Evolutionary conservation across 768 basidiomycete genomes (phyloP).

Genomic region (Favolaschia claudopus): DNA sequence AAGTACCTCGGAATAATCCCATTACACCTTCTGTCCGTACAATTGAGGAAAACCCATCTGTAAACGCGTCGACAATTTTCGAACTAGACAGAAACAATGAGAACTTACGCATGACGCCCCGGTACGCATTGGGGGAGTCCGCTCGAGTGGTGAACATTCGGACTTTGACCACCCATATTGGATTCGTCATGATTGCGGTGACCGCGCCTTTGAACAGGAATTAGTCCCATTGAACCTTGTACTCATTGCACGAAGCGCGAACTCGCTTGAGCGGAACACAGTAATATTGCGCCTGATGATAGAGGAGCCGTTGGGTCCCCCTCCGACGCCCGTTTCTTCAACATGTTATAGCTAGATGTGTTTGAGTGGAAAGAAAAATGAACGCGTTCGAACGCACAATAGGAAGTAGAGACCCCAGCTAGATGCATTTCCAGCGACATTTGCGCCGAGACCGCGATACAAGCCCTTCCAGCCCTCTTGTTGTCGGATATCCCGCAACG

Average conservation of each 20-base stretch:
- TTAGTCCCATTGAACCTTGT: slow-evolving; percentile 22
- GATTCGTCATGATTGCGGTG: slow-evolving; percentile 95
- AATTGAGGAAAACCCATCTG: slow-evolving; percentile 76
- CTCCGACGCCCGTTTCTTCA: slow-evolving; percentile 81
- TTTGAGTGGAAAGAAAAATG: slow-evolving; percentile 3
- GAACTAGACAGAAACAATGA: slow-evolving; percentile 13
- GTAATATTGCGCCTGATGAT: slow-evolving; percentile 79
- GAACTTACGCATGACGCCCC: slow-evolving; percentile 75
- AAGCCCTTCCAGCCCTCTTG: slow-evolving; percentile 84
- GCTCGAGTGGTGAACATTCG: slow-evolving; percentile 90
- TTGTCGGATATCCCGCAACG: slow-evolving; percentile 75
- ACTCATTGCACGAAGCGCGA: slow-evolving; percentile 51
- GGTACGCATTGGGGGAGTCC: slow-evolving; percentile 76
- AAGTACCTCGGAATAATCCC: slow-evolving; percentile 89
- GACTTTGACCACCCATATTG: slow-evolving; percentile 97
- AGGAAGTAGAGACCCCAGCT: slow-evolving; percentile 99
- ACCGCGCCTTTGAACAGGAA: slow-evolving; percentile 71
- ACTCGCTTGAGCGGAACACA: slow-evolving; percentile 97
- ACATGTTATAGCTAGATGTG: slow-evolving; percentile 82
- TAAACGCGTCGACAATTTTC: neutral
- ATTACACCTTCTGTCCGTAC: slow-evolving; percentile 73
- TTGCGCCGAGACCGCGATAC: slow-evolving; percentile 89
- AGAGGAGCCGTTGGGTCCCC: slow-evolving; percentile 72
- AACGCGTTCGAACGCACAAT: slow-evolving; percentile 69
- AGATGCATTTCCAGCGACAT: slow-evolving; percentile 92